A percentile compares a stretch with the other conserved stretches of the same genome.
These are phyloP conservation scores for Ricinus communis DNA, from an alignment of 345 rosid species.

Conservation along the genomic window DNA sequence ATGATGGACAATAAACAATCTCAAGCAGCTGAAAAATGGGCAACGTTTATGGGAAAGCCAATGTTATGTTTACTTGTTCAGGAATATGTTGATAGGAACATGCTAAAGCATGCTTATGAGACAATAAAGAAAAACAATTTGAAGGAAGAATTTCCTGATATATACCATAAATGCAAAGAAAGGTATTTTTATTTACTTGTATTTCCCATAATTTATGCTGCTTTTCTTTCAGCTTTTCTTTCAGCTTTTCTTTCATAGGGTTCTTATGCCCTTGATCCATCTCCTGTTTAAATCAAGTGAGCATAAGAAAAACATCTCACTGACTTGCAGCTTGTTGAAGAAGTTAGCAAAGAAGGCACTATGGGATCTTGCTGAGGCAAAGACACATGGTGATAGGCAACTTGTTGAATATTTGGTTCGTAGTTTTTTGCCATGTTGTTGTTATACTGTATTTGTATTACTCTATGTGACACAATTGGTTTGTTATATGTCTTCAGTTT, in stretches of 20 bases:
- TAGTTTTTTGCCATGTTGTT: neutral
- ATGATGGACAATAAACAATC: conserved; percentile 72
- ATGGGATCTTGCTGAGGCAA: conserved; percentile 92
- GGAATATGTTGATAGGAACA: conserved; percentile 68
- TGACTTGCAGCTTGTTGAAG: conserved; percentile 60
- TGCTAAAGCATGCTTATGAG: conserved; percentile 69
- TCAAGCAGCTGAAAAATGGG: conserved; percentile 93
- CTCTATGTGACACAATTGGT: neutral
- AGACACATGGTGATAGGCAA: conserved; percentile 64
- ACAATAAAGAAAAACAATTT: conserved; percentile 74
- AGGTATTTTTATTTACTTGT: conserved; percentile 42
- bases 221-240: neutral
- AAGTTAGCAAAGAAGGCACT: conserved; percentile 80
- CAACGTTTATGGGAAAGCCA: conserved; percentile 82
- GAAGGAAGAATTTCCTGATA: conserved; percentile 64
- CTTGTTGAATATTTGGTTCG: conserved; percentile 79
- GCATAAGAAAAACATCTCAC: conserved; percentile 9
- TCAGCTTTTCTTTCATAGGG: neutral
- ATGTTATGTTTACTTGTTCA: conserved; percentile 65
- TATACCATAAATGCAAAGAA: conserved; percentile 70
- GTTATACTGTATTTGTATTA: neutral
- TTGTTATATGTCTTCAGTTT: neutral
- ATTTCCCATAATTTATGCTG: conserved; percentile 1
- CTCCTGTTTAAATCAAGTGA: neutral
- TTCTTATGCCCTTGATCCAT: neutral